Base-by-base conservation (phyloP, 1,139 yeast genomes). In the Pichia inconspicua region DNA sequence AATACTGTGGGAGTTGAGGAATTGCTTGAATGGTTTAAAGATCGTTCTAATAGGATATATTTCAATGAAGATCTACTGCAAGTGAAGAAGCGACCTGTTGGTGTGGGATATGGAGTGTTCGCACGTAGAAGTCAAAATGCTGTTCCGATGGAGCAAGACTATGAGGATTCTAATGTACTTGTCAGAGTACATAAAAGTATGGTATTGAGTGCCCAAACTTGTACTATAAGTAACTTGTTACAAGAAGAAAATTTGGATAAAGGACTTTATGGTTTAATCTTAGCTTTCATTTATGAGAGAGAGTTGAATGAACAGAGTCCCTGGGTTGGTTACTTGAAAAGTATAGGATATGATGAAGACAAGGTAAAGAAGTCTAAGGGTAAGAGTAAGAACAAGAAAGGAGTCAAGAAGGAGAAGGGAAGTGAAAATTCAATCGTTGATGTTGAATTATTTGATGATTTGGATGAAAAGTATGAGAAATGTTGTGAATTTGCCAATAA, bases 81-180 rank as follows among this genome's bases (percentile, higher is more conserved):
- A 30, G 66, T 84, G 1, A 69, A 66, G 43, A 53, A 59, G 17
- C 82, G 92, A 0, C 58, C 66, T 7, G 54, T 69, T 9, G 47
- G 49, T 2, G 88, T 90, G 2, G 95, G 96, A 0, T 58, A 80
- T 4, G 96, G 96, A 4, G 94, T 88, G 1, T 85, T 83, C 63
- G 80, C 84, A 7, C 65, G 63, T 41, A 58, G 63, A 47, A 69
- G 69, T 42, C 62, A 77, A 55, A 53, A 31, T 22, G 56, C 58
- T 11, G 60, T 77, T 53, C 56, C 35, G 19, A 51, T 54, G 19
- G 54, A 44, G 41, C 63, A 60, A 31, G 66, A 66, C n/a, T 71
- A 65, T 11, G 43, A 48, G 4, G 61, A 58, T 14, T 55, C 58
- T 12, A 58, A 61, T 5, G 54, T 69, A 5, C 53, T 74, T 1